Evolutionary conservation across 495 filamentous ascomycete genomes (phyloP).

Genomic region (Hyaloscypha finlandica): DNA sequence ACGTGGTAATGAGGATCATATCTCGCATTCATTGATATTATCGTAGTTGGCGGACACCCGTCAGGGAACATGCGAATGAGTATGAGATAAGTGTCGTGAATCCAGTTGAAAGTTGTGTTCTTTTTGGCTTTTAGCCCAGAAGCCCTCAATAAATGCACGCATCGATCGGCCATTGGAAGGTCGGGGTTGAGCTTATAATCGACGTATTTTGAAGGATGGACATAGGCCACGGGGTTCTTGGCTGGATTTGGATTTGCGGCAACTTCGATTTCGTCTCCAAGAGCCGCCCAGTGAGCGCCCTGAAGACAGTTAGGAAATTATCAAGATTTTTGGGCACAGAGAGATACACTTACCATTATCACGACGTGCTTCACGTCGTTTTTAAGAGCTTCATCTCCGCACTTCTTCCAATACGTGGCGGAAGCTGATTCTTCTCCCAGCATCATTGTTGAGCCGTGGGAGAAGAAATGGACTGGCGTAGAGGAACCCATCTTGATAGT

Average conservation of each 20-base stretch:
- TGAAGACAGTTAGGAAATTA: conserved; percentile 25
- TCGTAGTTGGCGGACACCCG: conserved; percentile 57
- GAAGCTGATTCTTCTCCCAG: conserved; percentile 59
- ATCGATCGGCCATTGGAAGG: conserved; percentile 46
- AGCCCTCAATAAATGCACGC: conserved; percentile 44
- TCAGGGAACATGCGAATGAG: conserved; percentile 64
- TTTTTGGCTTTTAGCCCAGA: conserved; percentile 51
- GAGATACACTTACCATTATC: conserved; percentile 55
- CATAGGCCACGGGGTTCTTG: conserved; percentile 61
- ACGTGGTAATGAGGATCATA: conserved; percentile 65
- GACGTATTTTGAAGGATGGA: conserved; percentile 59
- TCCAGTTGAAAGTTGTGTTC: conserved; percentile 60
- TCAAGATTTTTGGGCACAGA: background rate
- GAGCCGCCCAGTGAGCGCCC: conserved; percentile 63
- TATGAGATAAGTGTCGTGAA: conserved; percentile 66
- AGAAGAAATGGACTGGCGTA: conserved; percentile 65
- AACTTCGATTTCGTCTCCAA: conserved; percentile 52
- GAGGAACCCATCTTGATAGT: background rate
- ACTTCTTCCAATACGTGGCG: conserved; percentile 62
- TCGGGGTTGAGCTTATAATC: conserved; percentile 58
- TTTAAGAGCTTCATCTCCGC: conserved; percentile 58
- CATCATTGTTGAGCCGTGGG: conserved; percentile 71
- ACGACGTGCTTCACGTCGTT: conserved; percentile 58
- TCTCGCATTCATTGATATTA: conserved; percentile 58
- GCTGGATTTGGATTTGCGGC: conserved; percentile 55